Evolutionary conservation across 2,329 filamentous ascomycete species (phyloP).

Genomic region (Exophiala lecanii-corni): DNA sequence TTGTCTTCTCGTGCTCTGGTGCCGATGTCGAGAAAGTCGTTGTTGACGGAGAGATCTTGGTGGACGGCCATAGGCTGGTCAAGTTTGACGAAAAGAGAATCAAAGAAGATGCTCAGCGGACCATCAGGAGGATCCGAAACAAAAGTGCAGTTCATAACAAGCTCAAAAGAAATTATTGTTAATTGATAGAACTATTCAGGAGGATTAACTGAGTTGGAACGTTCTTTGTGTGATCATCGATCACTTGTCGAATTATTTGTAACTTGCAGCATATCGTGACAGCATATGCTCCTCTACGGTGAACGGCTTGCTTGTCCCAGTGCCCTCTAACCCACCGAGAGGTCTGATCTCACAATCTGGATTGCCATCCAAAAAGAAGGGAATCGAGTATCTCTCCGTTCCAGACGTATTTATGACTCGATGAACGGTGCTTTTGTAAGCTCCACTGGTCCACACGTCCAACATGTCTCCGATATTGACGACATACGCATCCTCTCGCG

Average conservation of each 20-base stretch:
- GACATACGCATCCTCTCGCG: conserved; percentile 45
- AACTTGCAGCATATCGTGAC: conserved; percentile 15
- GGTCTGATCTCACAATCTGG: conserved; percentile 36
- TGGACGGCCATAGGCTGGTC: conserved; percentile 33
- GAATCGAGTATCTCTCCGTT: conserved; percentile 52
- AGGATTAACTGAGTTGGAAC: no score
- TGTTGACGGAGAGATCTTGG: conserved; percentile 40
- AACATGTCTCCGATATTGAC: conserved; percentile 35
- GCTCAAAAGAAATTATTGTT: conserved; percentile 6
- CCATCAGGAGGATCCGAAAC: conserved; percentile 7
- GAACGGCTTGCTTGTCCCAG: conserved; percentile 7
- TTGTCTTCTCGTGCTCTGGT: conserved; percentile 43
- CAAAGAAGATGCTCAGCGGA: conserved; percentile 35
- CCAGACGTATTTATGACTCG: conserved; percentile 51
- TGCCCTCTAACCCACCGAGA: conserved; percentile 14
- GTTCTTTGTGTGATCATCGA: no score
- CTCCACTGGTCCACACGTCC: conserved; percentile 43
- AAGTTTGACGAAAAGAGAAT: conserved; percentile 41
- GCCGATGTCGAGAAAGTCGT: conserved; percentile 43
- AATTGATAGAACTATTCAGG: no score
- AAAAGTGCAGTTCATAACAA: conserved; percentile 1
- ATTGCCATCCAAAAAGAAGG: conserved; percentile 55
- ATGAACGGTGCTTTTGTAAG: conserved; percentile 52
- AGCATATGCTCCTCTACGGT: conserved; percentile 24
- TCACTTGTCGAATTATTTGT: no score